Conservation (phyloP, 805 yeast genomes). For the Suhomyces pyralidae region DNA sequence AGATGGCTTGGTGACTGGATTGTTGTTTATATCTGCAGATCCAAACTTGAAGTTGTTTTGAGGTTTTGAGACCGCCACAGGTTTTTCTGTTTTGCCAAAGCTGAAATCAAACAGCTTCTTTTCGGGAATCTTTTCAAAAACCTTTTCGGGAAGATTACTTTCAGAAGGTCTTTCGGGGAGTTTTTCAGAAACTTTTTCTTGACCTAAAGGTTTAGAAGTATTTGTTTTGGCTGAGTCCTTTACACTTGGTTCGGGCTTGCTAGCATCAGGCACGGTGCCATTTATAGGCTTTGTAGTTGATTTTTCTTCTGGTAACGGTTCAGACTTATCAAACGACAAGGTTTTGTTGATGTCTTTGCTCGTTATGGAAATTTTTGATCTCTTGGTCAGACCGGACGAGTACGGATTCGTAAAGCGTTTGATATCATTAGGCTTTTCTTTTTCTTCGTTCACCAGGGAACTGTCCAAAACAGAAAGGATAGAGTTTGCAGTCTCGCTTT, state of each 20-base stretch:
- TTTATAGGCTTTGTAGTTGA: background rate
- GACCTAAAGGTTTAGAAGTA: background rate
- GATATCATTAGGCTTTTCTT: background rate
- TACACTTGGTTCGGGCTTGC: background rate
- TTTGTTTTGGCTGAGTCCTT: background rate
- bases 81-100: background rate
- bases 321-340: constrained; percentile 31
- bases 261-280: background rate
- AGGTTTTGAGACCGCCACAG: background rate
- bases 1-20: background rate
- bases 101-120: constrained; percentile 5
- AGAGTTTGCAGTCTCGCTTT: constrained; percentile 36
- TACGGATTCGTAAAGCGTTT: constrained; percentile 12
- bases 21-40: background rate
- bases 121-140: constrained; percentile 2
- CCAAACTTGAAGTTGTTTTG: background rate
- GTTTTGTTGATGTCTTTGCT: constrained; percentile 39
- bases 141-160: background rate
- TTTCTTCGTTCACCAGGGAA: background rate
- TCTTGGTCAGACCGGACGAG: constrained; percentile 8
- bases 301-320: constrained; percentile 16
- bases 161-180: background rate
- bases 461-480: constrained; percentile 39
- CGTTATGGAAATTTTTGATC: constrained; percentile 12
- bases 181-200: background rate